Conservation (phyloP, 2,329 filamentous ascomycete genomes). For the Pestalotiopsis sp. region DNA sequence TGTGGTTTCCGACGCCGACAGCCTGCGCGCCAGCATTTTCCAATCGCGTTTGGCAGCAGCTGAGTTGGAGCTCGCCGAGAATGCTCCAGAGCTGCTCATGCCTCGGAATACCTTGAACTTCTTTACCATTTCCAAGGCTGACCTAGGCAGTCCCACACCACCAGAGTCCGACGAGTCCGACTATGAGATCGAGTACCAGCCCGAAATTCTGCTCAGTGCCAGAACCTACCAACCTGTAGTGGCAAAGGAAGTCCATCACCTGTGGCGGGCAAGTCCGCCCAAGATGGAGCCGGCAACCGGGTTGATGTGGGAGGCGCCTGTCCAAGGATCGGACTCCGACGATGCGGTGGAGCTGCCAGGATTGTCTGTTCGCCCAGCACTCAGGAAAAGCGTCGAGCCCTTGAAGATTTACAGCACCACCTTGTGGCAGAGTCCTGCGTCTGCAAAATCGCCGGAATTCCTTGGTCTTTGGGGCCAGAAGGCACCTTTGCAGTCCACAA, state of each 20-base stretch:
- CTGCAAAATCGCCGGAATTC: not conserved
- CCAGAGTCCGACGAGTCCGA: constrained; percentile 55
- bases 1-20: constrained; percentile 30
- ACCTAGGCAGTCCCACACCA: constrained; percentile 56
- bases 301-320: constrained; percentile 25
- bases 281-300: constrained; percentile 12
- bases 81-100: constrained; percentile 39
- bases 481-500: constrained; percentile 19
- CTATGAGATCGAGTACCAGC: constrained; percentile 32
- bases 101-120: constrained; percentile 42
- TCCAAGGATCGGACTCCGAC: constrained; percentile 6
- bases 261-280: constrained; percentile 25
- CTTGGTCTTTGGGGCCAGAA: constrained; percentile 29
- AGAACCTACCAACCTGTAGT: constrained; percentile 12
- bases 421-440: constrained; percentile 40
- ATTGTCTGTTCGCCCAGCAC: constrained; percentile 36
- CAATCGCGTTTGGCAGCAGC: constrained; percentile 48
- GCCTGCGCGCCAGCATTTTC: constrained; percentile 40
- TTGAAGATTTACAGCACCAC: constrained; percentile 39
- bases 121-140: constrained; percentile 39
- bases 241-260: constrained; percentile 13
- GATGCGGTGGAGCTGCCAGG: constrained; percentile 29
- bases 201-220: constrained; percentile 15
- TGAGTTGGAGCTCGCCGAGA: constrained; percentile 47
- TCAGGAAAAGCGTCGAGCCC: constrained; percentile 34